phyloP scores from a whole-genome alignment of 1,284 basidiomycete species.

The Leccinum colubrinum region DNA sequence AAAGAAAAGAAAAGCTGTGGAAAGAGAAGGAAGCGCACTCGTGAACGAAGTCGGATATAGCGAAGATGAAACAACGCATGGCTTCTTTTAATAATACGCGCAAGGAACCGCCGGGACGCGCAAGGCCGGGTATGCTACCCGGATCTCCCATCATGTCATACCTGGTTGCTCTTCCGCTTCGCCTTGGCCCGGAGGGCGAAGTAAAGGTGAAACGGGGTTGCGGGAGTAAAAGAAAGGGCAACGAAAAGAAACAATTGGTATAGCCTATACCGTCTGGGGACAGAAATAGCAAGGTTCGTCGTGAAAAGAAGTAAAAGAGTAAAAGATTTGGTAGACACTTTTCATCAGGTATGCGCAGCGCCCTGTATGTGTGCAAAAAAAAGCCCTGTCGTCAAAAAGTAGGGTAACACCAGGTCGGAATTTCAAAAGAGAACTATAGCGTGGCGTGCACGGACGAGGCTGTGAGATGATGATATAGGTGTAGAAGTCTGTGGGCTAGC shows the following conservation, averaged over 20 bases:
- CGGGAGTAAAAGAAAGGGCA: not conserved
- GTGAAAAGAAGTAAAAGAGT: not conserved
- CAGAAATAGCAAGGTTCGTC: conserved; percentile 9
- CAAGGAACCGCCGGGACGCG: not conserved
- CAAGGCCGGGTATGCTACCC: conserved; percentile 10
- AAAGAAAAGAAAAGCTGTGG: not conserved
- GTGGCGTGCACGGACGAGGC: conserved; percentile 15
- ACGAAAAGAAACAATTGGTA: conserved; percentile 19
- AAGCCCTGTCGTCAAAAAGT: conserved; percentile 19
- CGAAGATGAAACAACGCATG: not conserved
- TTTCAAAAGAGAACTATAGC: conserved; percentile 20
- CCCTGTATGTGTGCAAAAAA: conserved; percentile 20
- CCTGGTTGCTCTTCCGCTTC: conserved; percentile 10
- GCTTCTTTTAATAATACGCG: not conserved
- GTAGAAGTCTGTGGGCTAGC: conserved; percentile 31
- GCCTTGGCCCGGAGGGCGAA: conserved; percentile 5
- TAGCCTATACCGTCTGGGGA: conserved; percentile 18
- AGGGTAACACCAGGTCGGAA: conserved; percentile 26
- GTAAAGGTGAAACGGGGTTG: not conserved
- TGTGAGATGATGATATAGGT: conserved; percentile 18
- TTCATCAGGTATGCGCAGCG: conserved; percentile 32
- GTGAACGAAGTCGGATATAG: not conserved
- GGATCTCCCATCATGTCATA: conserved; percentile 14
- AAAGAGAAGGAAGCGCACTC: not conserved
- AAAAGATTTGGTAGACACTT: conserved; percentile 19